Base-by-base conservation (phyloP, 148 eudicot genomes). In the Dysphania ambrosioides region DNA sequence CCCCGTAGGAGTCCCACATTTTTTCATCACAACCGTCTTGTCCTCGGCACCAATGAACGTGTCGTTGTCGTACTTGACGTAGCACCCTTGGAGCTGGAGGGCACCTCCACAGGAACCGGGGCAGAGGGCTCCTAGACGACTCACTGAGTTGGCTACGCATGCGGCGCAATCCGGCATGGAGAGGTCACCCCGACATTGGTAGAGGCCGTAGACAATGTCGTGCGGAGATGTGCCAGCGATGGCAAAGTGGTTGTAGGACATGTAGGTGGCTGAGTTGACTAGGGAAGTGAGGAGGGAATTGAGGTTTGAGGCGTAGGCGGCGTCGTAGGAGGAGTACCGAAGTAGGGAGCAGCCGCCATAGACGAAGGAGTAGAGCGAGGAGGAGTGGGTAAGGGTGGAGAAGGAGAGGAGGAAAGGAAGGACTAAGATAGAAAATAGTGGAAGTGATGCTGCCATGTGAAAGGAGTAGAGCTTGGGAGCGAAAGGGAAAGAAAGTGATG, bases 161-260 rank as follows among this genome's bases (percentile, higher is more conserved):
- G 82, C 56, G 70, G 86, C 86, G 61, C 91, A 88, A 32, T 82
- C 83, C 3, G 89, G 86, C 87, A 84, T 82, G 31, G 87, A 68
- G 53, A 88, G 86, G 82, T 88, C 91, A 7, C 87, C 91, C 0
- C 89, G 81, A 66, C 91, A 88, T 53, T 88, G 91, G 79, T 80
- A 88, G 75, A 88, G 82, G 66, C 86, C 91, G 77, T 86, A 76
- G 53, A 86, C 84, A 12, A 78, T 75, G 79, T 82, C 87, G 9
- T 66, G 70, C 12, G 71, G 75, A 70, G 74, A 67, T 27, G 86
- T 67, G 5, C 85, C 87, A 19, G 64, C 76, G 56, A 85, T 58
- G 27, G 90, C 75, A 80, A 66, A 81, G 75, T 83, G 85, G 82
- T 83, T 79, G 82, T 79, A 87, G 74, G 90, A 64, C 12, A 81